Evolutionary conservation across 805 yeast genomes (phyloP), one percentile per base, ranked within the genome.

Genomic region (Ogataea ramenticola): DNA sequence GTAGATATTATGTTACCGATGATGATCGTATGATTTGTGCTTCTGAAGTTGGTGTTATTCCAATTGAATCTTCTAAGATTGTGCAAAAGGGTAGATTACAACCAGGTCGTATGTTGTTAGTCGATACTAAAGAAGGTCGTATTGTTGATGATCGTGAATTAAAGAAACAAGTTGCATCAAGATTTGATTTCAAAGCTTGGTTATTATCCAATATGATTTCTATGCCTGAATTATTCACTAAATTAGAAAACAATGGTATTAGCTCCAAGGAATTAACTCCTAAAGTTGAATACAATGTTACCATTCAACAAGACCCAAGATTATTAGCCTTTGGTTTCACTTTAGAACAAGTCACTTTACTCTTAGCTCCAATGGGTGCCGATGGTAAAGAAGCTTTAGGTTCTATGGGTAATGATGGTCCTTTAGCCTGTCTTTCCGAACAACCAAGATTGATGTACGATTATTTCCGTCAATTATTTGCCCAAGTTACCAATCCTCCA

Each of bases 401-500:
- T 16, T 90, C 97, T 17, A 91, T 91, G 99, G 99, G 99, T 73
- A 91, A 91, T 61, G 99, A 91, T 61, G 80, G 93, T 42, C 95
- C 98, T 12, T 72, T 91, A 51, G 98, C 98, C 0, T 93, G 99
- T 67, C 70, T 91, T 54, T 83, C 96, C 33, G 91, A 86, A 61
- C 95, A 89, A 66, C 98, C 99, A 36, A 83, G 82, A 53, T 68
- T 93, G 49, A 71, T 88, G 50, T 91, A 86, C 64, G 99, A 93
- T 59, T 91, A 91, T 69, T 93, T 91, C 74, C 81, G 96, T 58
- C 96, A 91, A 65, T 75, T 91, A 59, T 91, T 91, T 69, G 99
- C 99, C 19, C 99, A 91, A 68, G 99, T 91, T 45, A 91, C 99
- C 29, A 91, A 91, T 68, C 99, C 99, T 46, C 98, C 99, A 41